Percentiles rank a stretch among this genome's conserved stretches.
These are phyloP conservation scores for Paecilomyces niveus DNA, from an alignment of 2,329 filamentous ascomycete species.

Conservation along the genomic window DNA sequence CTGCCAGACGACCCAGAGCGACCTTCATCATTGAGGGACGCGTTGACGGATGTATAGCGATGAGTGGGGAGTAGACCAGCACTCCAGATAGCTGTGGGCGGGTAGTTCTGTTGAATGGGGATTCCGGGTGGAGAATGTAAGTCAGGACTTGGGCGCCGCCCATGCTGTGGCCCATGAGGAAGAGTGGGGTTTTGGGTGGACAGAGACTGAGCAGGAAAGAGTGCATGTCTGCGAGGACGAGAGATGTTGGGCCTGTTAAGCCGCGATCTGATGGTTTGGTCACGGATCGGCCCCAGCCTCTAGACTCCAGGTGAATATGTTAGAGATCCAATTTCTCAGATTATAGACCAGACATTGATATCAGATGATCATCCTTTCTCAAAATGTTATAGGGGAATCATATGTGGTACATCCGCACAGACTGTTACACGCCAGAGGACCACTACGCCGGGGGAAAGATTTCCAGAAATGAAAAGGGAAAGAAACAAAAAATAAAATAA, in stretches of 20 bases:
- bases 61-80: constrained; percentile 70
- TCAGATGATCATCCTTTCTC: neutral
- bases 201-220: constrained; percentile 62
- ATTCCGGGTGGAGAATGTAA: constrained; percentile 39
- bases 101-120: constrained; percentile 21
- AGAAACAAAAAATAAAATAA: neutral
- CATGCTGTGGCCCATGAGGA: constrained; percentile 88
- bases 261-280: constrained; percentile 57
- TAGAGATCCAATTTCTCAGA: neutral
- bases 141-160: constrained; percentile 72
- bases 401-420: neutral
- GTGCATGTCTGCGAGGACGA: constrained; percentile 70
- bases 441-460: neutral
- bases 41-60: constrained; percentile 61
- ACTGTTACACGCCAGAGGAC: no score
- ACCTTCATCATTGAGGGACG: constrained; percentile 60
- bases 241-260: constrained; percentile 63
- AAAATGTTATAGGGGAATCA: neutral
- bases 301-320: constrained; percentile 4
- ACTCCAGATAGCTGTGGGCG: constrained; percentile 46
- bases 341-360: neutral
- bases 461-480: neutral
- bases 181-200: constrained; percentile 48
- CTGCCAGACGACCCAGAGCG: constrained; percentile 58
- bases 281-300: constrained; percentile 76